Base-by-base conservation (phyloP, 2,329 filamentous ascomycete genomes). In the Penicillium sp. region DNA sequence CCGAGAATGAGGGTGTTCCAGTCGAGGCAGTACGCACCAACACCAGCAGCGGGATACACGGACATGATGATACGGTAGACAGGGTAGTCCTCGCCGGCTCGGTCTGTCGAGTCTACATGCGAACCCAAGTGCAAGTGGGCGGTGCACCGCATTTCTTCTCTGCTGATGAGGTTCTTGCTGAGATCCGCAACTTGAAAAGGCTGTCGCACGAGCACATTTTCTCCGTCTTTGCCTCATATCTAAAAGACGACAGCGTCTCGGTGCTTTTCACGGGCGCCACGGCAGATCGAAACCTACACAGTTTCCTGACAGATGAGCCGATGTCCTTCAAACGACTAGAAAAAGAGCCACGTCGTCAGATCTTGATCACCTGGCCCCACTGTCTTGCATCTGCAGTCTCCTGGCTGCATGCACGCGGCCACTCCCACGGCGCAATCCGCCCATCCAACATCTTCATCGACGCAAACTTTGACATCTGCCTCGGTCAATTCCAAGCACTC, bases 371-470 rank as follows among this genome's bases (percentile, higher is more conserved):
- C 52, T 80, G 78, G 78, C 76, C 76, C 16, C 77, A 79, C 60
- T 80, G 78, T 61, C 70, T 87, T 9, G 75, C 78, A 2, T 82
- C 83, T 61, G 82, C 81, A 2, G 61, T 87, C 21, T 78, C 82
- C 7, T 84, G 80, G 64, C 71, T 87, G 1, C 84, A 87, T 65
- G 76, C 78, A 10, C 80, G 79, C 31, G 82, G 81, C 2, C 78
- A 81, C 29, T 75, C 75, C 13, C 84, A 87, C 64, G 79, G 81
- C 27, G 78, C 78, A 2, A 85, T 87, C 57, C 77, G 81, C 16
- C 85, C 84, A 2, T 84, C 82, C 2, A 86, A 85, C 59, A 81
- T 87, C 41, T 73, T 85, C 34, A 75, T 87, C 54, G 81, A 85
- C 58, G 73, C 78, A n/a, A 72, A 78, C 31, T 84, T 83, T 61